phyloP scores from a whole-genome alignment of 2,329 filamentous ascomycete species.

The Phialocephala sp. region DNA sequence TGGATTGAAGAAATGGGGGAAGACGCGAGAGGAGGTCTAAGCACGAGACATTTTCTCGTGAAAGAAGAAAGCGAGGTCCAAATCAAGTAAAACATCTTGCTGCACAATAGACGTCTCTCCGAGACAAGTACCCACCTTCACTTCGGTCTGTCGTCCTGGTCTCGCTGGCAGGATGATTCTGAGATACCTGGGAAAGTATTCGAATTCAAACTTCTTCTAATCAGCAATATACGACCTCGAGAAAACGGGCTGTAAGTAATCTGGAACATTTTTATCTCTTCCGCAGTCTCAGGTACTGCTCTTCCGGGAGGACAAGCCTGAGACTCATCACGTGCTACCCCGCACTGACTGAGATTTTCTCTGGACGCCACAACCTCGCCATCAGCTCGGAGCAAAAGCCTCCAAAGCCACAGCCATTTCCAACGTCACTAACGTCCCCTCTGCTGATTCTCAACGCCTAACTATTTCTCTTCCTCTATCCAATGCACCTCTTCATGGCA shows the following conservation, averaged over 20 bases:
- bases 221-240: background rate
- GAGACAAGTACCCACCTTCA: background rate
- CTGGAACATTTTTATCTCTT: too few relatives aligned
- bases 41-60: constrained; percentile 2
- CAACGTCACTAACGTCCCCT: background rate
- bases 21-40: background rate
- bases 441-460: background rate
- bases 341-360: background rate
- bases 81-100: background rate
- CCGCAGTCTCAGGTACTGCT: background rate
- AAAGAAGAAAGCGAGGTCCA: background rate
- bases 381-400: background rate
- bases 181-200: background rate
- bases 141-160: background rate
- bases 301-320: background rate
- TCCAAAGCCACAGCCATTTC: background rate
- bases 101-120: background rate
- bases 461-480: background rate
- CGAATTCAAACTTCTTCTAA: background rate
- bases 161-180: background rate
- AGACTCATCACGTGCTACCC: background rate
- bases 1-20: constrained; percentile 31
- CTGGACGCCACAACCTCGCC: background rate
- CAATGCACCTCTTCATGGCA: background rate
- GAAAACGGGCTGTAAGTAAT: too few relatives aligned